Conservation (phyloP, 83 land plant genomes). For the Larix sibirica region DNA sequence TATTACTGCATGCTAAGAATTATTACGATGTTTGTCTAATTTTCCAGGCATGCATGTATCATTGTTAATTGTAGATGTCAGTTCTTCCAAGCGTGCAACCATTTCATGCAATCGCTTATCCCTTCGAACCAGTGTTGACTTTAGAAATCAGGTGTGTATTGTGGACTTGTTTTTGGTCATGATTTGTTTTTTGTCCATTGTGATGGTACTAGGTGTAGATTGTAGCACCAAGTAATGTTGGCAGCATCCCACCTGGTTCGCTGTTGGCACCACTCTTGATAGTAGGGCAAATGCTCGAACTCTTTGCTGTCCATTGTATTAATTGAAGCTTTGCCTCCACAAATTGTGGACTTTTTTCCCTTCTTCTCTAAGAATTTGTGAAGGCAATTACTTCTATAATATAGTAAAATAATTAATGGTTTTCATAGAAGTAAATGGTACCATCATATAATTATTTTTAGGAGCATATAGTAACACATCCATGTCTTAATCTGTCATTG, state of each 20-base stretch:
- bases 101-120: conserved; percentile 99
- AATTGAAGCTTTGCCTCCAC: too few species aligned
- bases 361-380: too few species aligned
- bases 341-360: too few species aligned
- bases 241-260: not conserved
- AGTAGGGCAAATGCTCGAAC: not conserved
- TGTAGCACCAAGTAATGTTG: not conserved
- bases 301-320: not conserved
- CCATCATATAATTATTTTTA: not conserved
- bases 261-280: not conserved
- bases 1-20: not conserved
- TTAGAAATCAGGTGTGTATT: conserved; percentile 83
- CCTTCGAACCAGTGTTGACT: conserved; percentile 91
- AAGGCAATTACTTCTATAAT: too few species aligned
- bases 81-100: conserved; percentile 98
- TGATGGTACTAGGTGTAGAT: not conserved
- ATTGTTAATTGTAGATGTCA: conserved; percentile 60
- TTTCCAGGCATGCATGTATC: not conserved
- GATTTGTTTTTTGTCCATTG: not conserved
- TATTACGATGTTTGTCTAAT: not conserved
- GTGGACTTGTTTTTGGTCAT: not conserved
- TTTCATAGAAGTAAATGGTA: not conserved
- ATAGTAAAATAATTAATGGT: not conserved
- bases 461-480: not conserved
- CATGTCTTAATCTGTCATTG: not conserved